phyloP scores from a whole-genome alignment of 2,329 filamentous ascomycete species.

The Monilinia laxa region DNA sequence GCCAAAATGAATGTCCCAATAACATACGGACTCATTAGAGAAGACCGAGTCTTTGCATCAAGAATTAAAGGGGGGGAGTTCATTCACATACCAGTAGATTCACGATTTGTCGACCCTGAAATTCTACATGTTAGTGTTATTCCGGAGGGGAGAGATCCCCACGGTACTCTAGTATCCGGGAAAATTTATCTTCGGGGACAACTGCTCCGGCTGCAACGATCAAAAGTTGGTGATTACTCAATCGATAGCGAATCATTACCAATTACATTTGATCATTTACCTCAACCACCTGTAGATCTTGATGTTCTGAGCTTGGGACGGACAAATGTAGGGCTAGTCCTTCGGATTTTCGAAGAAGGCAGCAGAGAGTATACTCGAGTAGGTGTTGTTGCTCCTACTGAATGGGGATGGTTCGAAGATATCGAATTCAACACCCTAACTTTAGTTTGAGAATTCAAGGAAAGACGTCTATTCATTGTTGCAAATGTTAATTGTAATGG shows the following conservation, averaged over 20 bases:
- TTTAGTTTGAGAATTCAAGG: neutral
- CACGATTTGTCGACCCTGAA: neutral
- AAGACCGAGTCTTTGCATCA: slow-evolving; percentile 10
- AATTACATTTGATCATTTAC: slow-evolving; percentile 18
- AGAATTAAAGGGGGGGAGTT: neutral
- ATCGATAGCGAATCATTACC: slow-evolving; percentile 3
- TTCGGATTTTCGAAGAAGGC: neutral
- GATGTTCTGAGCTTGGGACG: slow-evolving; percentile 13
- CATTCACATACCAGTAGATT: slow-evolving; percentile 1
- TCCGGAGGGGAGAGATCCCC: slow-evolving; percentile 9
- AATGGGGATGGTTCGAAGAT: slow-evolving; percentile 21
- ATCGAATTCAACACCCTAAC: slow-evolving; percentile 4
- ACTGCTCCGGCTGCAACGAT: slow-evolving; percentile 3
- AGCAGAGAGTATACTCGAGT: slow-evolving; percentile 15
- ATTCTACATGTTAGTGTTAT: slow-evolving; percentile 18
- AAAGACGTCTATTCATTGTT: neutral
- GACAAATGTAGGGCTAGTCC: slow-evolving; percentile 18
- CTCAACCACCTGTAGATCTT: slow-evolving; percentile 17
- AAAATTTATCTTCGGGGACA: slow-evolving; percentile 14
- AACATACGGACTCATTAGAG: slow-evolving; percentile 13
- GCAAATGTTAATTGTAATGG: no score
- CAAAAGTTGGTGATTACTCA: slow-evolving; percentile 13
- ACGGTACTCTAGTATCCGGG: slow-evolving; percentile 13
- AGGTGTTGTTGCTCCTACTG: slow-evolving; percentile 15
- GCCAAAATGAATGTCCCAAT: slow-evolving; percentile 21